These are phyloP conservation scores for Ogataea pignaliae DNA, from an alignment of 805 yeast species.

Conservation along the genomic window DNA sequence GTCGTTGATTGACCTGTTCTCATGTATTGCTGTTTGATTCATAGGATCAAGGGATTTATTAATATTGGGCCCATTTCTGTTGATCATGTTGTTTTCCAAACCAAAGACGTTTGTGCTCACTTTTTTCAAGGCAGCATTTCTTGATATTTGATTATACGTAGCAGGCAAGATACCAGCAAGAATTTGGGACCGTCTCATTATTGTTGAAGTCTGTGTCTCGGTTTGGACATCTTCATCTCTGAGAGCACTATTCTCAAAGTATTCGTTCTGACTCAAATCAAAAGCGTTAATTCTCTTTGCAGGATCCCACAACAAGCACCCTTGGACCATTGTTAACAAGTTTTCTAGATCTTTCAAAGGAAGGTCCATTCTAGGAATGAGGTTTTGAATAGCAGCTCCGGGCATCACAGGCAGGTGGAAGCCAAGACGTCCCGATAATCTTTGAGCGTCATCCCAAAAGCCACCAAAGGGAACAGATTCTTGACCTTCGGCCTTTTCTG, in stretches of 20 bases:
- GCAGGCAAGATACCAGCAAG: conserved; percentile 2
- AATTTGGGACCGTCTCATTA: conserved; percentile 2
- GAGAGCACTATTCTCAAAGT: conserved; percentile 43
- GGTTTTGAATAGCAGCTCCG: conserved; percentile 43
- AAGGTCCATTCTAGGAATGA: conserved; percentile 44
- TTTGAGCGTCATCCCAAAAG: conserved; percentile 61
- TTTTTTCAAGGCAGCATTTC: too few relatives aligned
- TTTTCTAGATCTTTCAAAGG: conserved; percentile 30
- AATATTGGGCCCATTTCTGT: background rate
- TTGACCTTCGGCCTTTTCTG: conserved; percentile 33
- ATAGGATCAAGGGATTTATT: background rate
- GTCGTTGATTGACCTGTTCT: conserved; percentile 7
- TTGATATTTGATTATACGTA: too few relatives aligned
- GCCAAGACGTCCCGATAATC: conserved; percentile 50
- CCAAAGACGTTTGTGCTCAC: too few relatives aligned
- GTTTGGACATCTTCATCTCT: conserved; percentile 10
- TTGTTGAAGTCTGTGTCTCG: background rate
- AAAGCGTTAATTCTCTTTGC: conserved; percentile 51
- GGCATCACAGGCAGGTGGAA: conserved; percentile 50
- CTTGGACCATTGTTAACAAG: conserved; percentile 38
- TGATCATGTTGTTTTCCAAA: background rate
- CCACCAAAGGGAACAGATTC: conserved; percentile 56
- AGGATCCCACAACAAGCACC: conserved; percentile 78
- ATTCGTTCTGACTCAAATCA: conserved; percentile 44
- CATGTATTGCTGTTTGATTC: background rate